phyloP scores from a whole-genome alignment of 805 yeast genomes.

The Candida ipomoeae region DNA sequence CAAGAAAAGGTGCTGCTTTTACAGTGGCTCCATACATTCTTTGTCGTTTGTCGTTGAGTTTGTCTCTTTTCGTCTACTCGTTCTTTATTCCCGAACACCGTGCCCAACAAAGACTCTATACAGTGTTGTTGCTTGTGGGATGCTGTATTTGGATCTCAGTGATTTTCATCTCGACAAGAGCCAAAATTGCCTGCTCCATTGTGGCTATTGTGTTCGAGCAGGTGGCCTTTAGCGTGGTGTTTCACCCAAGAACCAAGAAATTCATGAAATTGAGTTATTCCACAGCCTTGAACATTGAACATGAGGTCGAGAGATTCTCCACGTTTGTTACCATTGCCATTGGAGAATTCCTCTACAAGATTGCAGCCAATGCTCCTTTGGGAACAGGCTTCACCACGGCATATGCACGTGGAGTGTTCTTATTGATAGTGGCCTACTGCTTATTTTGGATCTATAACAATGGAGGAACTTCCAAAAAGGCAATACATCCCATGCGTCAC shows the following conservation, averaged over 20 bases:
- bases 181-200: slow-evolving; percentile 44
- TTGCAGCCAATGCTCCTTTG: slow-evolving; percentile 48
- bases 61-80: slow-evolving; percentile 37
- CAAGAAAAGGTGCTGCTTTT: slow-evolving; percentile 35
- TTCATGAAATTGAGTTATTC: slow-evolving; percentile 42
- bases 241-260: slow-evolving; percentile 47
- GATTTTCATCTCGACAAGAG: slow-evolving; percentile 44
- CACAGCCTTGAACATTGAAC: slow-evolving; percentile 63
- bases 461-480: slow-evolving; percentile 46
- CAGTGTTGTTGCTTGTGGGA: slow-evolving; percentile 28
- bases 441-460: slow-evolving; percentile 52
- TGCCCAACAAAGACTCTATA: slow-evolving; percentile 44
- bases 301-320: slow-evolving; percentile 58
- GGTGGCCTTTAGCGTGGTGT: slow-evolving; percentile 29
- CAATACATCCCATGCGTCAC: slow-evolving; percentile 53
- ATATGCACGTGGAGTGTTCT: slow-evolving; percentile 46
- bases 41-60: slow-evolving; percentile 40
- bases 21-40: slow-evolving; percentile 47
- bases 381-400: slow-evolving; percentile 42
- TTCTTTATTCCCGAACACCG: slow-evolving; percentile 47
- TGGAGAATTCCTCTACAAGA: slow-evolving; percentile 57
- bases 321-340: slow-evolving; percentile 61
- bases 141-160: slow-evolving; percentile 48
- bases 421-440: slow-evolving; percentile 45
- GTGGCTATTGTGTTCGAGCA: slow-evolving; percentile 42